Evolutionary conservation across 805 yeast genomes (phyloP).

Genomic region (Candida multigemmis): DNA sequence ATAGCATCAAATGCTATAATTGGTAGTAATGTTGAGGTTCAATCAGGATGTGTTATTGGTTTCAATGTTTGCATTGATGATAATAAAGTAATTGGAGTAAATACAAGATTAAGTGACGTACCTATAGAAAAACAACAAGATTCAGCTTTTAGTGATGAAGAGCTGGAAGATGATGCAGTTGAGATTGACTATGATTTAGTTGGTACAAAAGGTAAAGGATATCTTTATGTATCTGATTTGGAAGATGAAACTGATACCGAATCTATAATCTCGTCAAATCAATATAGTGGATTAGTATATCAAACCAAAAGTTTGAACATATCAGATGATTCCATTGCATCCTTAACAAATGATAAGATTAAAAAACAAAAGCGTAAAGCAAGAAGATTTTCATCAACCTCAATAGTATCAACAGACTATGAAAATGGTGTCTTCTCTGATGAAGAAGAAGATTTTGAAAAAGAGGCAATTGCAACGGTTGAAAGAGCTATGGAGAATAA

Average conservation of each 20-base stretch:
- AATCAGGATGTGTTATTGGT: constrained; percentile 74
- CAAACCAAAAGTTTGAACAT: constrained; percentile 39
- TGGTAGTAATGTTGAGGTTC: constrained; percentile 41
- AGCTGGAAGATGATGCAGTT: constrained; percentile 10
- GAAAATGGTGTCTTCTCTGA: constrained; percentile 23
- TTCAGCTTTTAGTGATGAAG: constrained; percentile 16
- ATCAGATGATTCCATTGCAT: constrained; percentile 52
- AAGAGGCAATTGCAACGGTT: constrained; percentile 90
- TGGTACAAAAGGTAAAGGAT: constrained; percentile 46
- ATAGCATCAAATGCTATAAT: constrained; percentile 60
- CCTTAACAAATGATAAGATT: constrained; percentile 35
- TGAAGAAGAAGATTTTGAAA: constrained; percentile 66
- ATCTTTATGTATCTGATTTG: constrained; percentile 37
- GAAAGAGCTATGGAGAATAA: constrained; percentile 86
- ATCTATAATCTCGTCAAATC: constrained; percentile 7
- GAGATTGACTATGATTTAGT: constrained; percentile 25
- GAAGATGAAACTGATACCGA: constrained; percentile 25
- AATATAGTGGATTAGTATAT: constrained; percentile 35
- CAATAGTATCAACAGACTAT: constrained; percentile 38
- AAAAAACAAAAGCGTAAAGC: constrained; percentile 15
- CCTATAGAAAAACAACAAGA: constrained; percentile 23
- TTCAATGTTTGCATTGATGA: constrained; percentile 60
- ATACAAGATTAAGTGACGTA: constrained; percentile 43
- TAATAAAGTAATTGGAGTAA: constrained; percentile 37
- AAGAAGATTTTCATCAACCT: constrained; percentile 27